These are phyloP conservation scores for Byssochlamys sp. DNA, from an alignment of 2,329 filamentous ascomycete species.

Conservation along the genomic window DNA sequence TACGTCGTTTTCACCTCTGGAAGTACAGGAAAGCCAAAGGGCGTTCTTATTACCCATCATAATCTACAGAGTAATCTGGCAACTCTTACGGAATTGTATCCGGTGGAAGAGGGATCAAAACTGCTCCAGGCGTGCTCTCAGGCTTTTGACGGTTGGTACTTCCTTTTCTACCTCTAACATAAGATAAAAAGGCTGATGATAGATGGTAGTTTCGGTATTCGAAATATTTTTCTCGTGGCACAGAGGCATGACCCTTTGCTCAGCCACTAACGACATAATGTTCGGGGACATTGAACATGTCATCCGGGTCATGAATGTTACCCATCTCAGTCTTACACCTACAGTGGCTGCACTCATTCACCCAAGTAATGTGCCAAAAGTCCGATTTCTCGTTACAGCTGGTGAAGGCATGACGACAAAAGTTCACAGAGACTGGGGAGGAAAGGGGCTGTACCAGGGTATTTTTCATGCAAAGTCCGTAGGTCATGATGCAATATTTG, in stretches of 20 bases:
- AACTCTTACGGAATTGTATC: constrained; percentile 57
- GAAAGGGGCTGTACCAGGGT: constrained; percentile 61
- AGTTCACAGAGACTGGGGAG: constrained; percentile 61
- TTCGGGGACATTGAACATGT: constrained; percentile 62
- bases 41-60: constrained; percentile 64
- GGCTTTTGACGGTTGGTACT: constrained; percentile 56
- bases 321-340: constrained; percentile 76
- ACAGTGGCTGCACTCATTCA: constrained; percentile 70
- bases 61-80: constrained; percentile 71
- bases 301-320: constrained; percentile 56
- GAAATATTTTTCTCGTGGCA: constrained; percentile 83
- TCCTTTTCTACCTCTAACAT: neutral
- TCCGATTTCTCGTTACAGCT: constrained; percentile 68
- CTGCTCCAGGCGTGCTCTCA: constrained; percentile 75
- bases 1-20: constrained; percentile 80
- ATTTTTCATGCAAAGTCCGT: constrained; percentile 1
- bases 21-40: constrained; percentile 71
- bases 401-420: constrained; percentile 69
- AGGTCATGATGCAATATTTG: neutral
- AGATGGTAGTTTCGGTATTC: constrained; percentile 62
- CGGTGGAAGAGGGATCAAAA: constrained; percentile 43
- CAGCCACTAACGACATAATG: constrained; percentile 62
- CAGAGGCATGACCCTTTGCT: constrained; percentile 67
- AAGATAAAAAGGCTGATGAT: constrained; percentile 8
- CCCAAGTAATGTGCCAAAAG: constrained; percentile 57